A percentile compares a stretch with the other conserved stretches of the same genome.
Conservation (phyloP, 768 basidiomycete species). For the Trametes villosa region DNA sequence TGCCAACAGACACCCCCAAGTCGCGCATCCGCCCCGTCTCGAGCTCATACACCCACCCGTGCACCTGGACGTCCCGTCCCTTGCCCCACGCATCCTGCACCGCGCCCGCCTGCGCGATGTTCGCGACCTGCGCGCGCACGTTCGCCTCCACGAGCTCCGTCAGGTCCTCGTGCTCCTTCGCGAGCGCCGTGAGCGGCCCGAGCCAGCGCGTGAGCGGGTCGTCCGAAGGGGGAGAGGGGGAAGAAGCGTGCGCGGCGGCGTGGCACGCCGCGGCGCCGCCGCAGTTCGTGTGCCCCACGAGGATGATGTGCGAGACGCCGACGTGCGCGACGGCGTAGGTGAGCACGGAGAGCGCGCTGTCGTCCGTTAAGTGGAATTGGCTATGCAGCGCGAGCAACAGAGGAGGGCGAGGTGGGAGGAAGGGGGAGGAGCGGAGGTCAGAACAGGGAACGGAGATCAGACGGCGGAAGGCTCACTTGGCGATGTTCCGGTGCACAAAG, state of each 20-base stretch:
- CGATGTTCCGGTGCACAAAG: constrained; percentile 87
- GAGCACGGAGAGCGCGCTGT: constrained; percentile 71
- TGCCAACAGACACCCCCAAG: constrained; percentile 46
- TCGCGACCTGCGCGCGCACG: constrained; percentile 39
- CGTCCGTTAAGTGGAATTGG: constrained; percentile 75
- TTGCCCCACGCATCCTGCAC: constrained; percentile 34
- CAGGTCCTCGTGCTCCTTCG: constrained; percentile 24
- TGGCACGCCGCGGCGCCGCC: constrained; percentile 73
- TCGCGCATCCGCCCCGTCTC: constrained; percentile 61
- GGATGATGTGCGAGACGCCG: constrained; percentile 78
- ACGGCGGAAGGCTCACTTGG: constrained; percentile 77
- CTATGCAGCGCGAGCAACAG: constrained; percentile 39
- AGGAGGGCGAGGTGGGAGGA: not conserved
- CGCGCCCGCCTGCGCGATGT: constrained; percentile 28
- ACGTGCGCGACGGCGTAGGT: constrained; percentile 72
- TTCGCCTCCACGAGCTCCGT: constrained; percentile 57
- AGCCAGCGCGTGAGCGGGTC: constrained; percentile 69
- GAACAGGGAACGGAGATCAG: too few species aligned
- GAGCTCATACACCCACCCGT: constrained; percentile 72
- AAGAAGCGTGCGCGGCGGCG: constrained; percentile 43
- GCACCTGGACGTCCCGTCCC: constrained; percentile 35
- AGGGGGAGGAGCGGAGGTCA: not conserved
- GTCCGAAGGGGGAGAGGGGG: constrained; percentile 34
- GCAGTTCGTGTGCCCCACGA: constrained; percentile 85
- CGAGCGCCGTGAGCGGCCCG: constrained; percentile 62